Conservation (phyloP, 345 rosid species). For the Toxicodendron radicans region DNA sequence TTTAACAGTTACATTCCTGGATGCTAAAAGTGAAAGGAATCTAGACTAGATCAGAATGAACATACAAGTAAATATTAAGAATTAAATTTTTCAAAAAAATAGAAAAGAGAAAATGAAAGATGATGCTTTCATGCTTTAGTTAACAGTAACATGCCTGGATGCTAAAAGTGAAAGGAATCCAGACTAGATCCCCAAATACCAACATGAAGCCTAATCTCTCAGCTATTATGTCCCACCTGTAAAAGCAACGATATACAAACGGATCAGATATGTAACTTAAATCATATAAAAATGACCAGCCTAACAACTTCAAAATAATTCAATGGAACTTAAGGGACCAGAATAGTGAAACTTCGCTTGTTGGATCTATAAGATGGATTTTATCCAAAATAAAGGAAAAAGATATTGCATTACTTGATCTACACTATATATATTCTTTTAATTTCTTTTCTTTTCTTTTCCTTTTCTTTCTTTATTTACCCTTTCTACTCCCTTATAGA, state of each 20-base stretch:
- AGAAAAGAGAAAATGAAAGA: not conserved
- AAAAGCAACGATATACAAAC: conserved; percentile 10
- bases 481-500: not conserved
- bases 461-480: not conserved
- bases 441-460: not conserved
- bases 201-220: conserved; percentile 96
- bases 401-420: not conserved
- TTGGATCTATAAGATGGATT: not conserved
- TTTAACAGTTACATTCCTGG: conserved; percentile 46
- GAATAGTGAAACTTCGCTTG: not conserved
- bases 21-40: conserved; percentile 96
- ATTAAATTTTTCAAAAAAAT: too few relatives aligned
- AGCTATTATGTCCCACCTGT: conserved; percentile 95
- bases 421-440: not conserved
- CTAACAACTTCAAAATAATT: conserved; percentile 4
- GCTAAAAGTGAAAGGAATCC: conserved; percentile 96
- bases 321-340: not conserved
- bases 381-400: too few relatives aligned
- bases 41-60: conserved; percentile 60
- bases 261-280: not conserved
- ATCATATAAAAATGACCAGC: not conserved
- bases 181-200: conserved; percentile 90
- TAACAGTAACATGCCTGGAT: conserved; percentile 67
- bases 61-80: too few relatives aligned
- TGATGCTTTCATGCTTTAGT: conserved; percentile 2